Conservation (phyloP, 345 rosid genomes). For the Eutrema japonicum region DNA sequence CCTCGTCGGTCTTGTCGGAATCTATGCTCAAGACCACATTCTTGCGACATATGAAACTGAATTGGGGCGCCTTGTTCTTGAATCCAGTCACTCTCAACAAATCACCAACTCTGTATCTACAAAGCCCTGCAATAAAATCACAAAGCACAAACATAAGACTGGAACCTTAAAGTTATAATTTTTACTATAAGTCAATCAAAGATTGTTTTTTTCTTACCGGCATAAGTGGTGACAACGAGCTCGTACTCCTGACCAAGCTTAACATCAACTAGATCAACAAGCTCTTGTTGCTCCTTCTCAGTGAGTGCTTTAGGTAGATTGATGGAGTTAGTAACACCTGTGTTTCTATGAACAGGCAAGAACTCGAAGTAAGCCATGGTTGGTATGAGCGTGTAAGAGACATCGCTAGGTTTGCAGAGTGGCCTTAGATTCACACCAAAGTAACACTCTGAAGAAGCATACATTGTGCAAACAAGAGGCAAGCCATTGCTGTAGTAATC, state of each 20-base stretch:
- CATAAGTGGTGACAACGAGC: constrained; percentile 96
- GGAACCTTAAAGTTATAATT: neutral
- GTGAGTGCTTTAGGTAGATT: constrained; percentile 69
- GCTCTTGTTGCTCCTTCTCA: constrained; percentile 73
- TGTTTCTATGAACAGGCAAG: constrained; percentile 75
- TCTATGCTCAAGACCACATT: constrained; percentile 92
- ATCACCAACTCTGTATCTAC: constrained; percentile 91
- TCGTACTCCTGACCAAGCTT: constrained; percentile 94
- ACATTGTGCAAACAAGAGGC: constrained; percentile 97
- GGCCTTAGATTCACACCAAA: constrained; percentile 90
- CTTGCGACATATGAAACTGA: constrained; percentile 93
- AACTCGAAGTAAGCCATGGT: constrained; percentile 96
- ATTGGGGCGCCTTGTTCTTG: constrained; percentile 96
- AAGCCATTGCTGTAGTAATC: constrained; percentile 86
- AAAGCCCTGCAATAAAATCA: constrained; percentile 59
- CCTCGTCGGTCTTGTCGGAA: constrained; percentile 95
- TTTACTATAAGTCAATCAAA: neutral
- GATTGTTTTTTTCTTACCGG: constrained; percentile 52
- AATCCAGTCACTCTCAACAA: constrained; percentile 88
- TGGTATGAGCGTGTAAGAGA: constrained; percentile 88
- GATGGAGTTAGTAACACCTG: constrained; percentile 62
- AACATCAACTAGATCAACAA: constrained; percentile 94
- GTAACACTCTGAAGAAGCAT: constrained; percentile 97
- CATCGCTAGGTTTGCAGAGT: constrained; percentile 84
- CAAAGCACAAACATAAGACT: constrained; percentile 14